A percentile compares a stretch with the other conserved stretches of the same genome.
Evolutionary conservation across 345 rosid species (phyloP).

Genomic region (Hirschfeldia incana): DNA sequence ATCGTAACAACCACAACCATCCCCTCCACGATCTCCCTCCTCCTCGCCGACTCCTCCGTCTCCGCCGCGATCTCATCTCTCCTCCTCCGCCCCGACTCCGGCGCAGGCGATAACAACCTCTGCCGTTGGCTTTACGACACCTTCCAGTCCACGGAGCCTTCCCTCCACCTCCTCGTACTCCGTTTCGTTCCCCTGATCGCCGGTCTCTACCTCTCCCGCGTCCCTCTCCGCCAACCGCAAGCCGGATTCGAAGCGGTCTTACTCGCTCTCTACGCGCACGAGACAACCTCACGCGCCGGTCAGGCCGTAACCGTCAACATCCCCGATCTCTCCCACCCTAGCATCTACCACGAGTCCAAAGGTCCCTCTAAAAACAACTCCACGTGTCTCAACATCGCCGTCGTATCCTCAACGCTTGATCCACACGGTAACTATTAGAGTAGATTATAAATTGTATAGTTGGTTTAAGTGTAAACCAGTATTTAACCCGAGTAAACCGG

Average conservation of each 20-base stretch:
- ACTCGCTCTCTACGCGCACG: slow-evolving; percentile 78
- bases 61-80: slow-evolving; percentile 65
- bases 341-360: slow-evolving; percentile 73
- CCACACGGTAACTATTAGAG: slow-evolving; percentile 51
- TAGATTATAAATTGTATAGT: no score
- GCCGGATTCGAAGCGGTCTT: slow-evolving; percentile 88
- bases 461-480: background rate
- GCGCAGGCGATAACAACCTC: slow-evolving; percentile 76
- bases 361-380: slow-evolving; percentile 39
- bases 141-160: slow-evolving; percentile 60
- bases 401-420: slow-evolving; percentile 66
- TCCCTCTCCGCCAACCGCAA: slow-evolving; percentile 54
- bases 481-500: background rate
- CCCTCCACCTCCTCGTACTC: slow-evolving; percentile 71
- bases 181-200: slow-evolving; percentile 69
- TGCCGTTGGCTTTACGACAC: slow-evolving; percentile 96
- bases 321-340: slow-evolving; percentile 72
- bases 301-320: slow-evolving; percentile 64
- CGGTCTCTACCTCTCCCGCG: slow-evolving; percentile 79
- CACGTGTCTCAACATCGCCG: slow-evolving; percentile 61
- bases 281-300: slow-evolving; percentile 60
- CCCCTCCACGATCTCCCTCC: slow-evolving; percentile 51
- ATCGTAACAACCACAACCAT: slow-evolving; percentile 45
- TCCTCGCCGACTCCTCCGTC: slow-evolving; percentile 58
- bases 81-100: slow-evolving; percentile 66